phyloP scores from a whole-genome alignment of 2,329 filamentous ascomycete species.

The Coleophoma eucalyptorum region DNA sequence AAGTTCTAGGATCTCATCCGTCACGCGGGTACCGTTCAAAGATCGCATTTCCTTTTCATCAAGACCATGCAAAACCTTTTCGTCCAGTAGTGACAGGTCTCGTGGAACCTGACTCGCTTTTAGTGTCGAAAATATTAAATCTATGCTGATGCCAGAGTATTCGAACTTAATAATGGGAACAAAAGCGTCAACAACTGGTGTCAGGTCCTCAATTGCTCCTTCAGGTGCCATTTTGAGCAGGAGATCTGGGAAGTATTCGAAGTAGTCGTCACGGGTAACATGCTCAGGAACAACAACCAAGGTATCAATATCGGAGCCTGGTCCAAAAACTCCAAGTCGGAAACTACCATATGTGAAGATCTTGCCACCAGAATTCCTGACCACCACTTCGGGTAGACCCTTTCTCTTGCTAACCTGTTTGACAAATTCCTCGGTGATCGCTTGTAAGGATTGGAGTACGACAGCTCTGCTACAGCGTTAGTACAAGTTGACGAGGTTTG shows the following conservation, averaged over 20 bases:
- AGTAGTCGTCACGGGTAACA: conserved; percentile 86
- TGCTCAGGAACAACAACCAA: conserved; percentile 89
- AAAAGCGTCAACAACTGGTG: conserved; percentile 82
- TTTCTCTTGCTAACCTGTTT: conserved; percentile 60
- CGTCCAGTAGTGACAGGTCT: conserved; percentile 75
- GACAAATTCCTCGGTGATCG: conserved; percentile 83
- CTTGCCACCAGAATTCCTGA: conserved; percentile 84
- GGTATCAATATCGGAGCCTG: conserved; percentile 96
- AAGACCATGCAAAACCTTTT: conserved; percentile 77
- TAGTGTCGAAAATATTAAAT: conserved; percentile 84
- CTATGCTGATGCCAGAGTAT: conserved; percentile 86
- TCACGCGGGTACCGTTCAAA: conserved; percentile 91
- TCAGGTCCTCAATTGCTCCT: conserved; percentile 80
- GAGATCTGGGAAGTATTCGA: conserved; percentile 78
- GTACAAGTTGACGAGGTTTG: too few species aligned
- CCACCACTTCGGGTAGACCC: conserved; percentile 67
- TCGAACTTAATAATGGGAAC: conserved; percentile 98
- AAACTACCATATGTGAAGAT: conserved; percentile 97
- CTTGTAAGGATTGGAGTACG: conserved; percentile 73
- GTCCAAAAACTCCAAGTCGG: conserved; percentile 87
- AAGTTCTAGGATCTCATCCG: conserved; percentile 83
- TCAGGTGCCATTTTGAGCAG: conserved; percentile 72
- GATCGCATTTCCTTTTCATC: conserved; percentile 85
- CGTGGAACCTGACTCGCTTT: conserved; percentile 68
- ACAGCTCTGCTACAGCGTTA: conserved; percentile 40